phyloP scores from a whole-genome alignment of 1,139 yeast species.

The Zhuliangozyma blackwelliae region DNA sequence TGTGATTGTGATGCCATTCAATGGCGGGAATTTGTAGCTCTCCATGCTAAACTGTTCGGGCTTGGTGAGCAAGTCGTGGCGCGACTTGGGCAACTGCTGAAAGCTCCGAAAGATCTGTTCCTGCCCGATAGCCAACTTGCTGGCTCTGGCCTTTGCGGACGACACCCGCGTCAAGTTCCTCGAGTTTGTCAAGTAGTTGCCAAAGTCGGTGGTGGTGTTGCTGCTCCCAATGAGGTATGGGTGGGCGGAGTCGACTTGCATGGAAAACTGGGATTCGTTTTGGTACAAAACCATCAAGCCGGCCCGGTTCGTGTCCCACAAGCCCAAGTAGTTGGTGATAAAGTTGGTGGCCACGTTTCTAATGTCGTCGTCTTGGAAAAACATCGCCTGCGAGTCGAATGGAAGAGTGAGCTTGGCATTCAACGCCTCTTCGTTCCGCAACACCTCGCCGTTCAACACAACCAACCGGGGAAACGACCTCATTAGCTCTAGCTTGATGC shows the following conservation, averaged over 20 bases:
- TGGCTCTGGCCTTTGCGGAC: slow-evolving; percentile 49
- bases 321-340: slow-evolving; percentile 64
- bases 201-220: slow-evolving; percentile 50
- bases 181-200: slow-evolving; percentile 63
- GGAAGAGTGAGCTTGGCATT: slow-evolving; percentile 53
- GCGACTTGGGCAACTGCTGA: slow-evolving; percentile 65
- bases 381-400: slow-evolving; percentile 46
- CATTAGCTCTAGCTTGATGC: slow-evolving; percentile 61
- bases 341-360: slow-evolving; percentile 71
- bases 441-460: slow-evolving; percentile 70
- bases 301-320: slow-evolving; percentile 78
- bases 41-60: slow-evolving; percentile 77
- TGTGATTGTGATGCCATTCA: slow-evolving; percentile 71
- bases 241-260: slow-evolving; percentile 53
- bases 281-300: slow-evolving; percentile 74
- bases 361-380: slow-evolving; percentile 77
- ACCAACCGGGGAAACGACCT: slow-evolving; percentile 72
- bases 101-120: slow-evolving; percentile 61
- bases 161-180: slow-evolving; percentile 74
- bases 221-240: slow-evolving; percentile 42
- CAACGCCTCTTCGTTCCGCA: slow-evolving; percentile 69
- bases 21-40: slow-evolving; percentile 64
- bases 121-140: slow-evolving; percentile 67
- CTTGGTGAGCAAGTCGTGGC: slow-evolving; percentile 60
- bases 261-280: slow-evolving; percentile 78